Evolutionary conservation across 2,329 filamentous ascomycete genomes (phyloP), one percentile per base, ranked within the genome.

Genomic region (Trichoderma hamatum): DNA sequence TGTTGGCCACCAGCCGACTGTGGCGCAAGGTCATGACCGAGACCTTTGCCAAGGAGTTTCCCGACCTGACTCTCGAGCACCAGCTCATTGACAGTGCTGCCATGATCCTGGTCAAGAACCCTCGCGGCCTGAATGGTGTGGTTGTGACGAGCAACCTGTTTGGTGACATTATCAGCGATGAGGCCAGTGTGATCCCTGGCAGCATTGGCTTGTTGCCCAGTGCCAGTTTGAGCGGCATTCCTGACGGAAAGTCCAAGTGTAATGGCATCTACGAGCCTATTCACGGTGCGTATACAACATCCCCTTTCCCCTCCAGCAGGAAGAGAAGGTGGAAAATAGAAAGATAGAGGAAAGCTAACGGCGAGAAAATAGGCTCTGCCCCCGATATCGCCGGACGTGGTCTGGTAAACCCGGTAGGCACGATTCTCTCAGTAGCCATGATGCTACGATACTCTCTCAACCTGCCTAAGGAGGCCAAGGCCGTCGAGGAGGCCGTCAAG

Each of bases 191-290:
- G 62, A 98, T 98, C 74, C 93, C 95, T 3, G 95, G 95, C 19
- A 94, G 90, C 75, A 88, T 98, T 74, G 95, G 96, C 34, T 84
- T 98, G 72, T 83, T 97, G 74, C 95, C 95, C 30, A 95, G 91
- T 79, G 95, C 95, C 14, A 96, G 91, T 80, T 83, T 98, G 78
- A 92, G 90, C 73, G 93, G 92, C 51, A 89, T 97, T 70, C 95
- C 95, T 0, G 93, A 96, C 79, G 92, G 92, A 67, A 92, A 93
- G 84, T 87, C 85, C 75, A 90, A 88, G 79, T 93, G 94, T 78
- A 97, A 96, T 79, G 95, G 94, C 75, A 97, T 98, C 76, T 99
- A 97, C 80, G 95, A 98, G 86, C 95, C 95, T 30, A 98, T 99
- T 75, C 95, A 99, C 80, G 94, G 93, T 93, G 84, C 70, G 82